phyloP scores from a whole-genome alignment of 257 asterid genomes.

The Hygrophila difformis region DNA sequence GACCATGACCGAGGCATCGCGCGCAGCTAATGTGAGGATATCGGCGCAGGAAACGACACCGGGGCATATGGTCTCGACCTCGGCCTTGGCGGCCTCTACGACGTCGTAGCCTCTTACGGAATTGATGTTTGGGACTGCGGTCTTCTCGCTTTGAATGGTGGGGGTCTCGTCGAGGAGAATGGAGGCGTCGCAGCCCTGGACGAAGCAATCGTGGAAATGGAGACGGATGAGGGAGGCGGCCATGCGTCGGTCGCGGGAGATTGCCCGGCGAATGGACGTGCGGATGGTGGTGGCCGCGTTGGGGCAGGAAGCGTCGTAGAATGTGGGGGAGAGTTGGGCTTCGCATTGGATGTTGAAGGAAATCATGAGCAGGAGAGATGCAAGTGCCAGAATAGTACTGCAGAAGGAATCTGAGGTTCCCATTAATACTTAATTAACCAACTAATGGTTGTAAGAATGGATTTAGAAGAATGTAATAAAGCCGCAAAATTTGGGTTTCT shows the following conservation, averaged over 20 bases:
- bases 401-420: too few relatives aligned
- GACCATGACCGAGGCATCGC: constrained; percentile 35
- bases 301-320: constrained; percentile 25
- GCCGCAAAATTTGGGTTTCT: too few relatives aligned
- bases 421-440: too few relatives aligned
- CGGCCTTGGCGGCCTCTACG: constrained; percentile 31
- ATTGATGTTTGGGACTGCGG: constrained; percentile 20
- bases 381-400: too few relatives aligned
- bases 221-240: constrained; percentile 45
- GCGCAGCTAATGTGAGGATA: constrained; percentile 34
- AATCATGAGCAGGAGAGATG: too few relatives aligned
- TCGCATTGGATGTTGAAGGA: too few relatives aligned
- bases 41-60: constrained; percentile 48
- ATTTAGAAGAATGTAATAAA: too few relatives aligned
- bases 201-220: constrained; percentile 46
- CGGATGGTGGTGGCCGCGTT: constrained; percentile 24
- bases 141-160: constrained; percentile 31
- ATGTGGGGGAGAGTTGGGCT: constrained; percentile 29
- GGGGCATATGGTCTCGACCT: constrained; percentile 34
- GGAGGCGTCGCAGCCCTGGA: constrained; percentile 42
- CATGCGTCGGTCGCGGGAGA: constrained; percentile 27
- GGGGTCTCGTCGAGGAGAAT: constrained; percentile 31
- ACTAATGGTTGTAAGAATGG: too few relatives aligned
- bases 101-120: constrained; percentile 36
- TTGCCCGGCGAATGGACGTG: constrained; percentile 22